These are phyloP conservation scores for Hibiscus tridactylites DNA, from an alignment of 345 rosid species.

Conservation along the genomic window DNA sequence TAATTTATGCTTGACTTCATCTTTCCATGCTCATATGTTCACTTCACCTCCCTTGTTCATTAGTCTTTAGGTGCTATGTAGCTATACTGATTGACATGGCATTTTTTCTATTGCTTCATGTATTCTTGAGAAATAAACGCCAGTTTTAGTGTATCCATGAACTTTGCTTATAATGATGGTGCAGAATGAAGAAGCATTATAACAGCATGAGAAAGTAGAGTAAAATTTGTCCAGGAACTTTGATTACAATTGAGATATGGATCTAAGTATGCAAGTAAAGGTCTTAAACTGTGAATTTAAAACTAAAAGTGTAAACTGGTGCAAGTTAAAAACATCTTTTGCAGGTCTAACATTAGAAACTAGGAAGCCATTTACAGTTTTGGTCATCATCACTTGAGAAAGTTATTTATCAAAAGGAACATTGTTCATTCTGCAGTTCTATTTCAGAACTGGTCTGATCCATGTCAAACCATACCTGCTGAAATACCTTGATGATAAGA, in stretches of 20 bases:
- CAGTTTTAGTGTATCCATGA: no score
- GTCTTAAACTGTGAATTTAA: not conserved
- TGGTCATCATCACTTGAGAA: not conserved
- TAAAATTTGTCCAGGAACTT: not conserved
- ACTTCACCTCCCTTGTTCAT: no score
- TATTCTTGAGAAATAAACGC: no score
- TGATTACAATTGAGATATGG: not conserved
- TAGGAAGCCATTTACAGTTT: conserved; percentile 11
- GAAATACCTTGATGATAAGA: conserved; percentile 80
- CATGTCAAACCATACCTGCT: conserved; percentile 63
- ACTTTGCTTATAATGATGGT: not conserved
- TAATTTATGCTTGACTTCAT: not conserved
- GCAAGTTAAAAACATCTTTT: not conserved
- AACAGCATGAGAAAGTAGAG: not conserved
- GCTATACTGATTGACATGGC: no score
- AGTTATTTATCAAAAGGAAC: conserved; percentile 3
- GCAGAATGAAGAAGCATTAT: not conserved
- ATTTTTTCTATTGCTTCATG: no score
- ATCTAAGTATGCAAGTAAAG: not conserved
- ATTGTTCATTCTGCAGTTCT: conserved; percentile 18
- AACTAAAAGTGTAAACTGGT: not conserved
- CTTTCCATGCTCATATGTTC: not conserved
- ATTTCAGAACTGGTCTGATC: conserved; percentile 23
- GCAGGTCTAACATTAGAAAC: not conserved
- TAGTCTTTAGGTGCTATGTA: no score